Percentiles rank a stretch among this genome's conserved stretches.
Conservation (phyloP, 495 filamentous ascomycete species). For the Aspergillus nanangensis region DNA sequence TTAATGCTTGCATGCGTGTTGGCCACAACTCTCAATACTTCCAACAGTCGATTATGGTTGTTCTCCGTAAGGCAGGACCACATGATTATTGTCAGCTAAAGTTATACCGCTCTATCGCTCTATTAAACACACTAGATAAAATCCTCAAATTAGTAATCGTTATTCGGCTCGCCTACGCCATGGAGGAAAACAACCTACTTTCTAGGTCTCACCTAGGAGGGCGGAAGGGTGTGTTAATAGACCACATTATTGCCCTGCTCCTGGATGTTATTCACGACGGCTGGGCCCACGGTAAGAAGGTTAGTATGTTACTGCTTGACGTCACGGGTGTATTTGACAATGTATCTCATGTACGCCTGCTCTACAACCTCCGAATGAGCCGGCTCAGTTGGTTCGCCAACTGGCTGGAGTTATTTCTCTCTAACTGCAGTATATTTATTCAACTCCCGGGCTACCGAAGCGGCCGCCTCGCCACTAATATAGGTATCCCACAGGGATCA, state of each 20-base stretch:
- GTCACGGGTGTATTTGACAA: slow-evolving; percentile 18
- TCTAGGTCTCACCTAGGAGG: slow-evolving; percentile 18
- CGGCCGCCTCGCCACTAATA: background rate
- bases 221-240: slow-evolving; percentile 11
- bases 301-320: slow-evolving; percentile 14
- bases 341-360: slow-evolving; percentile 14
- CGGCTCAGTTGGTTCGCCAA: slow-evolving; percentile 3
- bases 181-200: slow-evolving; percentile 18
- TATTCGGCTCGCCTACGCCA: slow-evolving; percentile 13
- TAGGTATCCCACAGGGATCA: slow-evolving; percentile 16
- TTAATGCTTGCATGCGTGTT: slow-evolving; percentile 15
- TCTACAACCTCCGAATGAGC: slow-evolving; percentile 16
- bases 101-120: slow-evolving; percentile 26
- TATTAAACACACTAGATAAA: slow-evolving; percentile 31
- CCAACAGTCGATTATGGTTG: slow-evolving; percentile 20
- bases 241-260: slow-evolving; percentile 18
- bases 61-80: slow-evolving; percentile 25
- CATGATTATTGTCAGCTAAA: slow-evolving; percentile 22
- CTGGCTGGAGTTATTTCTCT: slow-evolving; percentile 11
- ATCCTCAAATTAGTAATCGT: slow-evolving; percentile 21
- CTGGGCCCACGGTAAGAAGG: slow-evolving; percentile 6
- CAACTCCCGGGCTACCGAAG: slow-evolving; percentile 6
- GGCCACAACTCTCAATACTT: slow-evolving; percentile 22
- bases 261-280: slow-evolving; percentile 12
- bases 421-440: slow-evolving; percentile 4